These are phyloP conservation scores for Dictyostelium purpureum DNA, from an alignment of 78 protist species.

Conservation along the genomic window DNA sequence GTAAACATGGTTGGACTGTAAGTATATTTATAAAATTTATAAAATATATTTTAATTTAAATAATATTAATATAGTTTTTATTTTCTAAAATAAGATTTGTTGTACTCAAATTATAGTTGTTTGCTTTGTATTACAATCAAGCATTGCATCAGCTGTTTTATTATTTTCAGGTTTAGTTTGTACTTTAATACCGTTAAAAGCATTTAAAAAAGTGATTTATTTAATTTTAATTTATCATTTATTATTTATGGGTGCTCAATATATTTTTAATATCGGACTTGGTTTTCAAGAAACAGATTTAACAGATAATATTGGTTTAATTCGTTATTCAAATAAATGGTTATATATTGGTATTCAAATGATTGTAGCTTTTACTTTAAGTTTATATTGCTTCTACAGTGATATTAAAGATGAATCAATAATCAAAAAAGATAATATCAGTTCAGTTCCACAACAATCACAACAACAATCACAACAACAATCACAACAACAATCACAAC, in stretches of 20 bases:
- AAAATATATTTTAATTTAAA: not conserved
- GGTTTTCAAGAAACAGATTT: not conserved
- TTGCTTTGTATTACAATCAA: conserved; percentile 32
- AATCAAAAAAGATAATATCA: not conserved
- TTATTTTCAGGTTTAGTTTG: conserved; percentile 6
- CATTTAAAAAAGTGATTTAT: conserved; percentile 14
- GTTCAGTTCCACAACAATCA: not conserved
- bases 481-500: not conserved
- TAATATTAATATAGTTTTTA: not conserved
- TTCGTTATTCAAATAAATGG: conserved; percentile 2
- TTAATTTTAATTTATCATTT: not conserved
- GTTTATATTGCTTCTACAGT: conserved; percentile 63
- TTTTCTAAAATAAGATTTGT: conserved; percentile 8
- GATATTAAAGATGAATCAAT: not conserved
- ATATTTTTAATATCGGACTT: conserved; percentile 25
- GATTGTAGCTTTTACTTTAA: conserved; percentile 21
- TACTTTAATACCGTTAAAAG: conserved; percentile 27
- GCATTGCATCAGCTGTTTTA: not conserved
- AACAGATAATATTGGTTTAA: conserved; percentile 1
- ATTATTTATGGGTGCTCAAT: conserved; percentile 28
- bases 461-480: not conserved
- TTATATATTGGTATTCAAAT: conserved; percentile 48
- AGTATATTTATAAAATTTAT: not conserved
- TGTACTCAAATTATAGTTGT: conserved; percentile 52
- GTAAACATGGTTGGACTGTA: conserved; percentile 66